Conservation (phyloP, 371 early-diverging fungal genomes). For the Dinochytrium kinnereticum region DNA sequence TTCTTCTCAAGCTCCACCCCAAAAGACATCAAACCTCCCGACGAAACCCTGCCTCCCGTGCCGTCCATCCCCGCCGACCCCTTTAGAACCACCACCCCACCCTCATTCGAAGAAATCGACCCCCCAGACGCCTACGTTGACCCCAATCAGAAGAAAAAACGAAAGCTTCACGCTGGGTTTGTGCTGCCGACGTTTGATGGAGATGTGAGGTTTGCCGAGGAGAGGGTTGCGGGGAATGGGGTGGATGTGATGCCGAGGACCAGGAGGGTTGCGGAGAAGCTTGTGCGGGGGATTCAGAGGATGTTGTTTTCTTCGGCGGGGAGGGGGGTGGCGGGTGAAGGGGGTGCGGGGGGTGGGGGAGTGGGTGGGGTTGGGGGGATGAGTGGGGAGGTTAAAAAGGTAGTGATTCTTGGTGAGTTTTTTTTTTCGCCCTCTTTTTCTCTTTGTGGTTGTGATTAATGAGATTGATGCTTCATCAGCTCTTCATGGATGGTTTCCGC, state of each 20-base stretch:
- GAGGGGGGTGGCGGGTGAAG: neutral
- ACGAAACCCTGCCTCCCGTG: too few relatives aligned
- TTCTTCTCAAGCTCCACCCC: neutral
- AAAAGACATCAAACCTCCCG: neutral
- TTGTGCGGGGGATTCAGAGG: slow-evolving; percentile 13
- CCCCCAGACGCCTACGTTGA: neutral
- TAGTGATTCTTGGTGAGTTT: slow-evolving; percentile 10
- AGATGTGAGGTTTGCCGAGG: neutral
- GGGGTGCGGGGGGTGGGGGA: neutral
- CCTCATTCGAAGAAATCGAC: neutral
- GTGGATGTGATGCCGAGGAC: slow-evolving; percentile 20
- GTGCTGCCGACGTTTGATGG: slow-evolving; percentile 13
- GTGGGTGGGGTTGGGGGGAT: neutral
- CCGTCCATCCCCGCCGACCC: neutral
- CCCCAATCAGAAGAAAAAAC: neutral
- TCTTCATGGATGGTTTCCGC: slow-evolving; percentile 86
- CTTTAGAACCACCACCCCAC: neutral
- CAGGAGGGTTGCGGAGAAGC: slow-evolving; percentile 13
- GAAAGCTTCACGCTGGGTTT: neutral
- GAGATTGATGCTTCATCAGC: too few relatives aligned
- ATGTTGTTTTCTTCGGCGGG: neutral
- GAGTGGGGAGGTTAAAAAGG: slow-evolving; percentile 9
- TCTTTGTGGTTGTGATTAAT: neutral
- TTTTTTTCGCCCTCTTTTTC: neutral
- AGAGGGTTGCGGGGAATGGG: neutral